Conservation (phyloP, 202 grass and related monocot genomes). For the Cymbopogon flexuosus region DNA sequence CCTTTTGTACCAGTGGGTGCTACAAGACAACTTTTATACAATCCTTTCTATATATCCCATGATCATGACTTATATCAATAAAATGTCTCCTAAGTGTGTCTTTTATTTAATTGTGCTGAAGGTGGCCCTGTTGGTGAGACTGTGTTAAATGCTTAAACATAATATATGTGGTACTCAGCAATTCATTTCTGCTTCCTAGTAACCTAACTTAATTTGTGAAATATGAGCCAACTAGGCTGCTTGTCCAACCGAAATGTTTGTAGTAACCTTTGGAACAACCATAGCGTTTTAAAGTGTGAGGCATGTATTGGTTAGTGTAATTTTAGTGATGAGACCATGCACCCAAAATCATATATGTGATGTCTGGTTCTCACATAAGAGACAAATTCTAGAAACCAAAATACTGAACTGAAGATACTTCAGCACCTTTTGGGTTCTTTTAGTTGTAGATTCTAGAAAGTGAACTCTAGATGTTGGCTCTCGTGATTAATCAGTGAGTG, state of each 20-base stretch:
- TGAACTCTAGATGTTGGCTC: neutral
- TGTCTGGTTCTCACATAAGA: neutral
- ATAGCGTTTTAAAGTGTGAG: neutral
- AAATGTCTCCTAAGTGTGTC: neutral
- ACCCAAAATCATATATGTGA: conserved; percentile 1
- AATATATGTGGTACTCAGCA: neutral
- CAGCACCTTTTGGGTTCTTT: neutral
- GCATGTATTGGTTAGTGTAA: neutral
- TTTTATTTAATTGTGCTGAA: conserved; percentile 5
- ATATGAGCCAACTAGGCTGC: neutral
- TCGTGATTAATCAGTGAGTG: neutral
- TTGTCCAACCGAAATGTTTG: neutral
- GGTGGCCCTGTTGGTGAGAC: neutral
- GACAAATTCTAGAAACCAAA: neutral
- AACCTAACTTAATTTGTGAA: neutral
- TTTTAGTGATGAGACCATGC: conserved; percentile 2
- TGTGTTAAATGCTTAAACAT: neutral
- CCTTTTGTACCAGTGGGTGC: conserved; percentile 12
- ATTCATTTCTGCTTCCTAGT: neutral
- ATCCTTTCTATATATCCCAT: neutral
- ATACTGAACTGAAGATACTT: neutral
- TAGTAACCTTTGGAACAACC: conserved; percentile 1
- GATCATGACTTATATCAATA: neutral
- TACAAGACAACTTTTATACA: neutral
- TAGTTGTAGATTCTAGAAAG: neutral